A percentile compares a stretch with the other conserved stretches of the same genome.
Evolutionary conservation across 129 eudicot species (phyloP).

Genomic region (Mikania micrantha): DNA sequence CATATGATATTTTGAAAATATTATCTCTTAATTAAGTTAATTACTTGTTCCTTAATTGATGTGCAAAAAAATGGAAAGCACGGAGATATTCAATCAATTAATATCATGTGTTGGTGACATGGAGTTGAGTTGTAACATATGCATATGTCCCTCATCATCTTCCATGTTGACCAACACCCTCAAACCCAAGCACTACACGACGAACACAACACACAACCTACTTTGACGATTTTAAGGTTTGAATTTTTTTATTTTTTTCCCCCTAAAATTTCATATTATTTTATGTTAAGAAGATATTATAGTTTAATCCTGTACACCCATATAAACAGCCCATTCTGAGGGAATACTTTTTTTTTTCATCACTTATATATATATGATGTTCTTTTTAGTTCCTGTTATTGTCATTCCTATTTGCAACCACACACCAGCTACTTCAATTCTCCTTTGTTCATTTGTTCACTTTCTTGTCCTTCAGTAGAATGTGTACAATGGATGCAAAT

Average conservation of each 20-base stretch:
- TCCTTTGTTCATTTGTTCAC: not conserved
- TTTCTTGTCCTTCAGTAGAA: not conserved
- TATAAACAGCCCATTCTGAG: constrained; percentile 21
- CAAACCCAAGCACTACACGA: constrained; percentile 18
- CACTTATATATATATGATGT: not conserved
- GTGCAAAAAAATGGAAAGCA: not conserved
- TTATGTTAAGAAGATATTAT: constrained; percentile 18
- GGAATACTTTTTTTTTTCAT: not conserved
- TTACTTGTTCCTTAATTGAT: too few species aligned
- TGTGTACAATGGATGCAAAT: constrained; percentile 43
- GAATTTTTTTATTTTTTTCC: not conserved
- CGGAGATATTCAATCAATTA: constrained; percentile 2
- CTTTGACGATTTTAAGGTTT: constrained; percentile 40
- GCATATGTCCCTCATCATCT: constrained; percentile 7
- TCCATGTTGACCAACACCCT: constrained; percentile 6
- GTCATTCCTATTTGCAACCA: not conserved
- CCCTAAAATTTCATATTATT: not conserved
- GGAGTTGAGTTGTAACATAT: constrained; percentile 21
- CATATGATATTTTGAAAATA: too few species aligned
- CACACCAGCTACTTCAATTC: not conserved
- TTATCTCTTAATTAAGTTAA: too few species aligned
- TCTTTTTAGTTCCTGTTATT: not conserved
- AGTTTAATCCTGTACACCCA: constrained; percentile 18
- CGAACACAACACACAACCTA: constrained; percentile 12
- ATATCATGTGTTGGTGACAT: constrained; percentile 29